Conservation (phyloP, 169 alveolate genomes). For the Plasmodium ovale region DNA sequence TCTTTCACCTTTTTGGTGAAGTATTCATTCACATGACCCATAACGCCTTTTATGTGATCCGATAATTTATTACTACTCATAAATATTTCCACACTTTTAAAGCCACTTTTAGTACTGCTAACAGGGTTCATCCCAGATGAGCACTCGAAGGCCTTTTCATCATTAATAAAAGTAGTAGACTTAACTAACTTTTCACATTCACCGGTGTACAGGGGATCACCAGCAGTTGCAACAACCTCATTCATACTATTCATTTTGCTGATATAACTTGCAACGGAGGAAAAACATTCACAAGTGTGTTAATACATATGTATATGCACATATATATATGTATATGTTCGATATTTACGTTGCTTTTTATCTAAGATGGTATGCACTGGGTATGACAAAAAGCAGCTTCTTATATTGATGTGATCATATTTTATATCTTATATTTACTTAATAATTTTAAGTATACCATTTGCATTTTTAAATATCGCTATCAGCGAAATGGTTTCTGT, state of each 20-base stretch:
- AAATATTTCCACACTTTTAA: constrained; percentile 52
- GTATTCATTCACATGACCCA: constrained; percentile 55
- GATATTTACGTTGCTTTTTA: too few relatives aligned
- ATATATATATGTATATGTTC: constrained; percentile 12
- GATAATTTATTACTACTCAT: constrained; percentile 40
- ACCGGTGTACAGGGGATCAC: constrained; percentile 7
- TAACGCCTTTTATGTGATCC: constrained; percentile 54
- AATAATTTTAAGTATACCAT: too few relatives aligned
- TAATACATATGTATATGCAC: background rate
- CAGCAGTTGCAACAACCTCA: background rate
- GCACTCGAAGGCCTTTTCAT: constrained; percentile 57
- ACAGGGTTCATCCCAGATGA: constrained; percentile 24
- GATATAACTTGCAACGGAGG: background rate
- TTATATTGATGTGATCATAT: too few relatives aligned
- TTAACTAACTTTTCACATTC: constrained; percentile 28
- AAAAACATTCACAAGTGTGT: too few relatives aligned
- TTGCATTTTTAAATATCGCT: too few relatives aligned
- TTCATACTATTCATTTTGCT: constrained; percentile 16
- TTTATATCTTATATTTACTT: too few relatives aligned
- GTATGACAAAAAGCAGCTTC: too few relatives aligned
- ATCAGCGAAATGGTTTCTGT: too few relatives aligned
- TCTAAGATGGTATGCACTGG: too few relatives aligned
- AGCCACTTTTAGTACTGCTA: constrained; percentile 3
- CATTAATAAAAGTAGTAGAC: constrained; percentile 62
- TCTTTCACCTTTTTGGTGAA: constrained; percentile 72